These are phyloP conservation scores for Hypoxylon rickii DNA, from an alignment of 495 filamentous ascomycete species.

Conservation along the genomic window DNA sequence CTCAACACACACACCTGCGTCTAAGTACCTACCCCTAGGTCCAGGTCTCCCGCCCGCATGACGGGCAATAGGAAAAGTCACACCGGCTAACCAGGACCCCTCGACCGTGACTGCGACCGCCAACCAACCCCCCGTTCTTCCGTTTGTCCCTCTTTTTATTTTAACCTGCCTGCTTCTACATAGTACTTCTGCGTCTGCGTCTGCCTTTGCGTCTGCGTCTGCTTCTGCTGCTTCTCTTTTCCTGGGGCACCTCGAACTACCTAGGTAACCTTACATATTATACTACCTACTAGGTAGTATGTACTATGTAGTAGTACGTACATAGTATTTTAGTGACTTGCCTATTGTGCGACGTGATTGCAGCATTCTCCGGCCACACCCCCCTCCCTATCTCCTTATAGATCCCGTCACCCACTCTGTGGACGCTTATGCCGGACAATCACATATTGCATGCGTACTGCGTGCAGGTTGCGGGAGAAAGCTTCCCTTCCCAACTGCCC, in stretches of 20 bases:
- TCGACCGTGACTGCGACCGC: not conserved
- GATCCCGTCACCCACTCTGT: conserved; percentile 25
- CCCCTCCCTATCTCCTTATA: conserved; percentile 19
- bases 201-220: too few relatives aligned
- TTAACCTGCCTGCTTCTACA: conserved; percentile 9
- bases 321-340: too few relatives aligned
- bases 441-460: conserved; percentile 36
- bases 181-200: too few relatives aligned
- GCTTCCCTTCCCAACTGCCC: conserved; percentile 29
- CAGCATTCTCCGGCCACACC: conserved; percentile 27
- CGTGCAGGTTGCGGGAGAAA: conserved; percentile 36
- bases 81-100: conserved; percentile 24
- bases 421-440: conserved; percentile 33
- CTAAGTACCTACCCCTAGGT: too few relatives aligned
- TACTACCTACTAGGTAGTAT: too few relatives aligned
- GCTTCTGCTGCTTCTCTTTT: too few relatives aligned
- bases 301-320: too few relatives aligned
- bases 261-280: not conserved
- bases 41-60: too few relatives aligned
- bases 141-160: conserved; percentile 5
- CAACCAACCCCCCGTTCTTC: conserved; percentile 3
- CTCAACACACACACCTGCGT: too few relatives aligned
- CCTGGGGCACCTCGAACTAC: conserved; percentile 29
- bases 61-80: conserved; percentile 32
- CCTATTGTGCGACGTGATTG: conserved; percentile 24